Evolutionary conservation across 768 basidiomycete genomes (phyloP), one percentile per base, ranked within the genome.

Genomic region (Suillus weaverae): DNA sequence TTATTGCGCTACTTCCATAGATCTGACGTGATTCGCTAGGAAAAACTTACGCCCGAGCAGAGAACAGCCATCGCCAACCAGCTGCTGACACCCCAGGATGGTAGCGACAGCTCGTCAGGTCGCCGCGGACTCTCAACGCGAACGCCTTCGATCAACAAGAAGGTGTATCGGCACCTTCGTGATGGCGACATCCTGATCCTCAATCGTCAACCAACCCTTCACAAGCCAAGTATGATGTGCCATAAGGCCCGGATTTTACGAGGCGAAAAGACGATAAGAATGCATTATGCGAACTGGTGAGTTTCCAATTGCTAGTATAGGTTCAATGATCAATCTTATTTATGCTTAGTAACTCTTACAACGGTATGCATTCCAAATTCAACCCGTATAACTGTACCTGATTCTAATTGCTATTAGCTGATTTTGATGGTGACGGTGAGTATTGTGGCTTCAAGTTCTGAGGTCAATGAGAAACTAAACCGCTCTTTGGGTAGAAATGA

Each of bases 191-290:
- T 97, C 62, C 80, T 99, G 63, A 92, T 99, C 69, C 82, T 99
- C 44, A 99, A 99, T 74, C 91, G 97, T 60, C 97, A 99, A 81
- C 97, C 97, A 8, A 99, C 97, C 2, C 83, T 99, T 61, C 97
- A 99, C 76, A 99, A 99, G 74, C 97, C 97, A 26, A 95, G 93
- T 83, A 99, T 99, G 97, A 99, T 99, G 97, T 90, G 89, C 9
- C 97, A 99, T 75, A 91, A 87, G 70, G 97, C 97, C 18, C 89
- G 90, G 63, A 91, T 99, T 22, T 76, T 99, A 67, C 86, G 89
- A 66, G 97, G 97, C 32, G 97, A 99, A 79, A 99, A 98, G 82
- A 99, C 97, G 0, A 99, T 99, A 74, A 87, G 97, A 16, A 96
- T 99, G 96, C 97, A 99, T 80, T 99, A 99, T 73, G 97, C 97